Conservation (phyloP, 805 yeast genomes). For the Zygoascus ofunaensis region DNA sequence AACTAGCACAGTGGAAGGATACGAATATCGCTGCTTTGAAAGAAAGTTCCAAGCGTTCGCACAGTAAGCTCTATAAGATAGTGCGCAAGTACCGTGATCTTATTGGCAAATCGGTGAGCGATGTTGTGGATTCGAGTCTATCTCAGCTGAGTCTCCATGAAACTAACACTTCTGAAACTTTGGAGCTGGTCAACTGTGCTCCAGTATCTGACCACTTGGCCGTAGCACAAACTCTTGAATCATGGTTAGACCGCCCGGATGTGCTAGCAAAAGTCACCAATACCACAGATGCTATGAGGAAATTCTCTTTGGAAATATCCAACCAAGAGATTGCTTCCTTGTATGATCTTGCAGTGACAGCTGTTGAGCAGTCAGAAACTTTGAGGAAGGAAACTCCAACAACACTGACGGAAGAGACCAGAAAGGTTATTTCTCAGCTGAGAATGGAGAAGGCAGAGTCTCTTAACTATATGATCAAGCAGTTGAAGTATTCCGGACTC, state of each 20-base stretch:
- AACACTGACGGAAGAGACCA: conserved; percentile 59
- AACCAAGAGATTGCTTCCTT: conserved; percentile 39
- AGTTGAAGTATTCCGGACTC: conserved; percentile 68
- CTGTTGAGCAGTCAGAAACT: conserved; percentile 48
- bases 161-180: background rate
- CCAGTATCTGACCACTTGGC: background rate
- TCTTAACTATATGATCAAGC: conserved; percentile 67
- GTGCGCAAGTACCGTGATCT: conserved; percentile 71
- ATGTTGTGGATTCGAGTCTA: conserved; percentile 41
- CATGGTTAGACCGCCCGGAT: conserved; percentile 50
- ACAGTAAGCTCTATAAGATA: conserved; percentile 69
- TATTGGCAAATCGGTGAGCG: conserved; percentile 42
- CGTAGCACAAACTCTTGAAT: conserved; percentile 11
- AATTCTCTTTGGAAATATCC: conserved; percentile 33
- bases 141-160: background rate
- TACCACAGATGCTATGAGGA: conserved; percentile 48
- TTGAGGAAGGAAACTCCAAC: conserved; percentile 73
- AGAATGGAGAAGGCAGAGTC: conserved; percentile 74
- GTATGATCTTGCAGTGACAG: conserved; percentile 44
- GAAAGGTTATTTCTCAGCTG: conserved; percentile 59
- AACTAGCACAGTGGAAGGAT: conserved; percentile 95
- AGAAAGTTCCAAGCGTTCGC: conserved; percentile 88
- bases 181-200: background rate
- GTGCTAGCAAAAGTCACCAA: conserved; percentile 43
- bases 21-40: conserved; percentile 87